Conservation (phyloP, 371 early-diverging fungal genomes). For the Syncephalastrum contaminatum region DNA sequence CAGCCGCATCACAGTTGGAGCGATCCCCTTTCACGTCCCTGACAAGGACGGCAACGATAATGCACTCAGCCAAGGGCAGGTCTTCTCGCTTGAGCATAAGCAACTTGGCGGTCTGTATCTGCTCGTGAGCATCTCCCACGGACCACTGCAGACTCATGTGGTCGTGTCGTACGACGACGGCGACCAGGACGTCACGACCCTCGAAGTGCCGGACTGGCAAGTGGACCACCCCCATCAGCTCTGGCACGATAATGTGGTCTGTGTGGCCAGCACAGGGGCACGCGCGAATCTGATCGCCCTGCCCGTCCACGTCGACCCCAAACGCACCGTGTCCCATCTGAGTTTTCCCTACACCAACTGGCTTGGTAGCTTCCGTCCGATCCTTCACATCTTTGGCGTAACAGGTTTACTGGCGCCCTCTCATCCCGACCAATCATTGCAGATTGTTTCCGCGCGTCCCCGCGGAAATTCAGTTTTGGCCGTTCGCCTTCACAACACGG, state of each 20-base stretch:
- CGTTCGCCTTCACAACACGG: neutral
- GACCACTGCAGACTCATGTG: constrained; percentile 17
- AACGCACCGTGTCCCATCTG: constrained; percentile 11
- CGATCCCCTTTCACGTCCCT: constrained; percentile 7
- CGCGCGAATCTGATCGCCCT: constrained; percentile 14
- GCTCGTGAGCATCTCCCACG: constrained; percentile 22
- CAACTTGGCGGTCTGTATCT: constrained; percentile 23
- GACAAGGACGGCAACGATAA: constrained; percentile 17
- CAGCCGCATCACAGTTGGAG: constrained; percentile 10
- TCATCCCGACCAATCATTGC: neutral
- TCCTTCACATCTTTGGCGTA: constrained; percentile 16
- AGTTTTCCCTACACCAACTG: constrained; percentile 13
- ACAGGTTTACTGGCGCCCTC: constrained; percentile 1
- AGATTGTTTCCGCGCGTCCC: neutral
- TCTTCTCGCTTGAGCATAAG: constrained; percentile 7
- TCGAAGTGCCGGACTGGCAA: constrained; percentile 39
- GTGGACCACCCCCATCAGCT: constrained; percentile 12
- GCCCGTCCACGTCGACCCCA: constrained; percentile 26
- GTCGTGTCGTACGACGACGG: constrained; percentile 28
- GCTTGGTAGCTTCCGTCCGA: constrained; percentile 5
- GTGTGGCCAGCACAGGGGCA: constrained; percentile 6
- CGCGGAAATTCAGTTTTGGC: neutral
- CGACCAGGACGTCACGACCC: constrained; percentile 7
- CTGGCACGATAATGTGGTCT: constrained; percentile 8
- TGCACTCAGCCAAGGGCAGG: constrained; percentile 24